Conservation (phyloP, 2,329 filamentous ascomycete genomes). For the Leptographium procerum region DNA sequence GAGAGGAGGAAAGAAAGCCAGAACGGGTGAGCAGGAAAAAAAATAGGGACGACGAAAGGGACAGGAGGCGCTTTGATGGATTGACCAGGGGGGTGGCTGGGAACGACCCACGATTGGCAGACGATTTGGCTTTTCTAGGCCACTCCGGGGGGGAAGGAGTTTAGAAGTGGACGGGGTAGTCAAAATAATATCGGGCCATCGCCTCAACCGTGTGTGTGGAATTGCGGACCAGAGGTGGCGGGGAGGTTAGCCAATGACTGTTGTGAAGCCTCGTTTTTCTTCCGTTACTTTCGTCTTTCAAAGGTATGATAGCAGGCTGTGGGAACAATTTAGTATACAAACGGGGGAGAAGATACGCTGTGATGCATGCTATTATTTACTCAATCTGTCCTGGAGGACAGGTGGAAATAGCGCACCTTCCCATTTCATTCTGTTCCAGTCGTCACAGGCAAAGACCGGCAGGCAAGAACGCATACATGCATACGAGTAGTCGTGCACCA, state of each 20-base stretch:
- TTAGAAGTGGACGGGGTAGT: not conserved
- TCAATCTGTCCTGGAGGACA: not conserved
- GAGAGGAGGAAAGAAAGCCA: not conserved
- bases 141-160: not conserved
- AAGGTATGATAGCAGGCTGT: no score
- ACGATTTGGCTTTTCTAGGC: not conserved
- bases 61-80: not conserved
- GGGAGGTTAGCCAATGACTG: not conserved
- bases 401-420: not conserved
- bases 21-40: not conserved
- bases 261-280: no score
- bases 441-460: not conserved
- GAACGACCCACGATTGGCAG: not conserved
- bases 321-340: no score
- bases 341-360: no score
- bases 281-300: no score
- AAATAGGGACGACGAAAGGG: not conserved
- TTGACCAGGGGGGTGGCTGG: not conserved
- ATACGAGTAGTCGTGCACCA: no score
- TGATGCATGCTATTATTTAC: no score
- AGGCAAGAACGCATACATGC: not conserved
- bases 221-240: not conserved
- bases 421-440: not conserved
- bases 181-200: not conserved
- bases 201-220: not conserved